Evolutionary conservation across 768 basidiomycete species (phyloP), one percentile per base, ranked within the genome.

Genomic region (Termitomyces sp.): DNA sequence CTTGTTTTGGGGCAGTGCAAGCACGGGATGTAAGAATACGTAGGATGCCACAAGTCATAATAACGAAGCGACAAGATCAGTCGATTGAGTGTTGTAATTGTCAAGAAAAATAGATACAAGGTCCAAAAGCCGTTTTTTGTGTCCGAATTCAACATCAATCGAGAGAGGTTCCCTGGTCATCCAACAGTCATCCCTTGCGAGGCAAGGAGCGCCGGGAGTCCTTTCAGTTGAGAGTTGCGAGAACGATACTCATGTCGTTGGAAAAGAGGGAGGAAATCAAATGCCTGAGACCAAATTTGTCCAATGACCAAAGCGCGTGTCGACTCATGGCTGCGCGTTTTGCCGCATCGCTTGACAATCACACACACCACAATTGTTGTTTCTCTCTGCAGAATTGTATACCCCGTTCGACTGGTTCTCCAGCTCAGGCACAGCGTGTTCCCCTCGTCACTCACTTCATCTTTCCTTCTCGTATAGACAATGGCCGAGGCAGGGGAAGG

Each of bases 401-500:
- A 62, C 61, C 58, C 54, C 13, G 42, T 14, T 56, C 45, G 33
- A 51, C 56, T 59, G 56, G 53, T 40, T 38, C 28, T 46, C 35
- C n/a, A 36, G 28, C 22, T 28, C 53, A 28, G 46, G 22, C 33
- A 54, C 45, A 60, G 57, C 59, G 58, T 36, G 61, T 57, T 44
- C 54, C 26, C 24, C 51, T 52, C 35, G 50, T 38, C 52, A 53
- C 45, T 53, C 49, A 54, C 30, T 54, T 42, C 44, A 28, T 45
- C 36, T 52, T 12, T 28, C 32, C 26, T n/a, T 53, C 35, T 63
- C 47, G 30, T 54, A 30, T 49, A 48, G 51, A 60, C 49, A 38
- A 67, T 90, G 88, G 81, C 85, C 56, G 89, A 90, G 72, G 79
- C 78, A 65, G 89, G 88, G 64, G 89, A 90, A 70, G 90, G 90